Evolutionary conservation across 2,329 filamentous ascomycete genomes (phyloP), one percentile per base, ranked within the genome.

Genomic region (Bimuria novae-zelandiae): DNA sequence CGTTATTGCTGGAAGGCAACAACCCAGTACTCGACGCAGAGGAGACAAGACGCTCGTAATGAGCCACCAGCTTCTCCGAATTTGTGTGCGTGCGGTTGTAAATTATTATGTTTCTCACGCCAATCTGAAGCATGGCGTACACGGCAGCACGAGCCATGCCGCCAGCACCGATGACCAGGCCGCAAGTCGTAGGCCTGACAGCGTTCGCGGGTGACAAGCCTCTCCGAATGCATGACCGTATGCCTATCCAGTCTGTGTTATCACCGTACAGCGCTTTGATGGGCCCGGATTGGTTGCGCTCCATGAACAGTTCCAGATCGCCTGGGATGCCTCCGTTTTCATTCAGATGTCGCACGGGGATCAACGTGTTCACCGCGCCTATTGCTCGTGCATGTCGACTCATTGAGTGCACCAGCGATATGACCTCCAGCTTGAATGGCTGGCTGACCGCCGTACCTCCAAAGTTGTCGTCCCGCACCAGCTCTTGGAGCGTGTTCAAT

Each of bases 241-340:
- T 89, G 4, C 89, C 89, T 29, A 91, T 88, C 86, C 89, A 92
- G 69, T 92, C 89, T 0, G 89, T 92, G 54, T 92, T 92, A 53
- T 92, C 88, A 1, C 89, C 89, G 57, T 90, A 89, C 0, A 92
- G 77, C 0, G 86, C 87, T 56, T 83, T 82, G 6, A 90, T 83
- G 0, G 85, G 82, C 0, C 89, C 88, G 1, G 85, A 80, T 37
- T 84, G 80, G 56, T 87, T 87, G 53, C 86, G 80, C 39, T 85
- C 80, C 25, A 79, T 76, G 39, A 79, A 76, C n/a, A 84, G 72
- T 1, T 79, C 79, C 4, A 74, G 52, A 23, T 83, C 82, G 25
- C 81, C 77, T 0, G 85, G 82, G 0, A 85, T 80, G 30, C 77
- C 80, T 1, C 82, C 83, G 51, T 86, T 82, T 0, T 78, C 68